Evolutionary conservation across 352 stramenopile genomes (phyloP).

Genomic region (Phytophthora vignae): DNA sequence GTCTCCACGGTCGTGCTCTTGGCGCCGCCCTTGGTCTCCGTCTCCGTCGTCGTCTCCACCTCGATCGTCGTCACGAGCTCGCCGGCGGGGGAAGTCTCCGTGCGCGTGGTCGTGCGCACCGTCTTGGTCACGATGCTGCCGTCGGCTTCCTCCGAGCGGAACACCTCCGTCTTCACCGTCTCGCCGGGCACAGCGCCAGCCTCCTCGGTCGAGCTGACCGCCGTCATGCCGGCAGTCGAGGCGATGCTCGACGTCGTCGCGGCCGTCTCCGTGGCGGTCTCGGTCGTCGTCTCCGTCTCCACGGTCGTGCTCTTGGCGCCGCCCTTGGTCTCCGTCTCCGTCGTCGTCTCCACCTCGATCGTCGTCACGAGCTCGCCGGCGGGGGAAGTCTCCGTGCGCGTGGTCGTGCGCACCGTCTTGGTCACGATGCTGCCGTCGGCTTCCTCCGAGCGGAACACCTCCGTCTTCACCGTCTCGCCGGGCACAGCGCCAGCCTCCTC

Average conservation of each 20-base stretch:
- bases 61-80: slow-evolving; percentile 9
- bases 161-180: slow-evolving; percentile 8
- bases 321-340: too few species aligned
- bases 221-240: background rate
- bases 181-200: background rate
- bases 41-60: slow-evolving; percentile 14
- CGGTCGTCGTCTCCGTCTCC: background rate
- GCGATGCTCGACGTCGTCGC: background rate
- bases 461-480: slow-evolving; percentile 2
- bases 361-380: too few species aligned
- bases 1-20: slow-evolving; percentile 12
- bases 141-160: slow-evolving; percentile 6
- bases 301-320: background rate
- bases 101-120: slow-evolving; percentile 13
- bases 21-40: slow-evolving; percentile 4
- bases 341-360: too few species aligned
- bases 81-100: slow-evolving; percentile 2
- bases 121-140: slow-evolving; percentile 8
- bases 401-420: slow-evolving; percentile 5
- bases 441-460: slow-evolving; percentile 5
- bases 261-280: background rate
- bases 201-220: slow-evolving; percentile 3
- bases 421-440: slow-evolving; percentile 3
- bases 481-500: background rate
- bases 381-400: slow-evolving; percentile 2